These are phyloP conservation scores for Neopestalotiopsis clavispora DNA, from an alignment of 2,329 filamentous ascomycete species.

Conservation along the genomic window DNA sequence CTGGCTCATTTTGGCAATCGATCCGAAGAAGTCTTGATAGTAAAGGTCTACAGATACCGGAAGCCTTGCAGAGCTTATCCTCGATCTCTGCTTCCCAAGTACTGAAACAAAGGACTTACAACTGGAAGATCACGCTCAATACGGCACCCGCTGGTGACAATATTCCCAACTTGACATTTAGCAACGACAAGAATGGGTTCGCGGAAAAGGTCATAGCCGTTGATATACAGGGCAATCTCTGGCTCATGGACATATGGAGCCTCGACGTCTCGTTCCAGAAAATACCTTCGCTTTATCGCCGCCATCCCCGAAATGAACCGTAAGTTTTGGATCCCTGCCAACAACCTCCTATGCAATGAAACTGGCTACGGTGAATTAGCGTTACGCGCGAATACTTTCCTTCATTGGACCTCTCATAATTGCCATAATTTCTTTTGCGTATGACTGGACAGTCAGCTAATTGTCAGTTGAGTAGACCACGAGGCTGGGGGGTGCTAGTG, in stretches of 20 bases:
- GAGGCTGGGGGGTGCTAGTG: conserved; percentile 56
- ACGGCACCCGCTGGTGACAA: conserved; percentile 47
- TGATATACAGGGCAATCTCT: conserved; percentile 54
- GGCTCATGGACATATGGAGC: conserved; percentile 59
- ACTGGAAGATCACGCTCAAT: conserved; percentile 55
- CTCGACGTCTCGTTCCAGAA: conserved; percentile 20
- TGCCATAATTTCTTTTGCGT: too few species aligned
- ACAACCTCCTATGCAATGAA: too few species aligned
- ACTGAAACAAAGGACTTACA: conserved; percentile 46
- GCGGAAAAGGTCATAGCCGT: conserved; percentile 56
- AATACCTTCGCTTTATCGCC: conserved; percentile 25
- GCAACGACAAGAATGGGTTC: conserved; percentile 48
- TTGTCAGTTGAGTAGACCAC: conserved; percentile 22
- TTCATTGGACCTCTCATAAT: too few species aligned
- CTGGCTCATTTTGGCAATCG: neutral
- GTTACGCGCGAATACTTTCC: too few species aligned
- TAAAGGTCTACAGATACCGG: neutral
- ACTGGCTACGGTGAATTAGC: too few species aligned
- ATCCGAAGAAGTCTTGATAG: neutral
- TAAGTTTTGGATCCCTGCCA: conserved; percentile 27
- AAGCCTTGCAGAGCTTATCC: neutral
- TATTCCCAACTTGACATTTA: conserved; percentile 58
- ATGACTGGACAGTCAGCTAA: neutral
- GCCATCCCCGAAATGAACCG: conserved; percentile 12
- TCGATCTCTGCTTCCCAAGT: neutral